Evolutionary conservation across 1,139 yeast species (phyloP).

Genomic region (Diutina ranongensis): DNA sequence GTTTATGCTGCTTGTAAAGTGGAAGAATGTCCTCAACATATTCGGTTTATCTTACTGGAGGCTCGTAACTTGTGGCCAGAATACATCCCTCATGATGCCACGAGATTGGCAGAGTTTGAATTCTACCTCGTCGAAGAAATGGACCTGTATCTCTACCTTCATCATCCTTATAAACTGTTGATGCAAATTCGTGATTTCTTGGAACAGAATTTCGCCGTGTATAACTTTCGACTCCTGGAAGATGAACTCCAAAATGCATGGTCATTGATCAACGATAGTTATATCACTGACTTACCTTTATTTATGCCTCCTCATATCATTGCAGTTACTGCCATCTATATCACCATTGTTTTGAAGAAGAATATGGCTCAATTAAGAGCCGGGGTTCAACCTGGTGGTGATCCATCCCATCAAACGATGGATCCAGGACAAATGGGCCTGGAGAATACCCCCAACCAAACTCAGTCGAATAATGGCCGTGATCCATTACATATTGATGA

Average conservation of each 20-base stretch:
- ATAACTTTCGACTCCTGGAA: conserved; percentile 29
- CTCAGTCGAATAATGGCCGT: conserved; percentile 6
- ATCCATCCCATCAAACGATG: background rate
- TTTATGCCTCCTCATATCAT: conserved; percentile 86
- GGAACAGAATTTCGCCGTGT: conserved; percentile 13
- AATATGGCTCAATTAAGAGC: conserved; percentile 17
- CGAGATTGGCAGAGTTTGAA: conserved; percentile 93
- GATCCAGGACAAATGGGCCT: background rate
- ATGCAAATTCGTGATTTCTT: conserved; percentile 44
- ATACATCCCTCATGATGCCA: conserved; percentile 81
- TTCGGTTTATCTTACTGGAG: conserved; percentile 69
- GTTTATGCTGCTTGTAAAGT: conserved; percentile 85
- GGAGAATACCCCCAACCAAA: conserved; percentile 1
- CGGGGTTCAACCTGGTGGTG: conserved; percentile 9
- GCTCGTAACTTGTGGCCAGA: conserved; percentile 94
- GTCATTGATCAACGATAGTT: conserved; percentile 85
- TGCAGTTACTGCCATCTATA: conserved; percentile 71
- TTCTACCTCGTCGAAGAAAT: conserved; percentile 86
- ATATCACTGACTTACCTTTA: conserved; percentile 75
- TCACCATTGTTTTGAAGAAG: conserved; percentile 51
- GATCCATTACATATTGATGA: conserved; percentile 27
- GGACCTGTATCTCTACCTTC: conserved; percentile 67
- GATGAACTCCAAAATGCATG: conserved; percentile 80
- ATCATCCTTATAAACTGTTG: conserved; percentile 81
- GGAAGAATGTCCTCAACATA: conserved; percentile 93